These are phyloP conservation scores for Caryopteris hybrid DNA, from an alignment of 305 asterid genomes.

Conservation along the genomic window DNA sequence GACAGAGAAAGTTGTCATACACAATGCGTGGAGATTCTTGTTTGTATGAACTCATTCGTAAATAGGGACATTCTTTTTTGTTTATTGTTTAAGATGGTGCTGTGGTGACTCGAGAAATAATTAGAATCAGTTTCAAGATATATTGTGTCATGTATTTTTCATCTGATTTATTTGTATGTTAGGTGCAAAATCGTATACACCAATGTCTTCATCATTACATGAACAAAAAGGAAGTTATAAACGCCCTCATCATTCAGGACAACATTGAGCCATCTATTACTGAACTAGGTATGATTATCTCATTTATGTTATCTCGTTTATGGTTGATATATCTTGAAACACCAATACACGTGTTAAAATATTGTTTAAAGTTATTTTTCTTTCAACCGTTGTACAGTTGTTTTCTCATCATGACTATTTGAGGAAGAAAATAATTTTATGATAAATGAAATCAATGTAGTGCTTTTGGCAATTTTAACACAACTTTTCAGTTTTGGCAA, in stretches of 20 bases:
- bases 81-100: neutral
- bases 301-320: neutral
- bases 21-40: neutral
- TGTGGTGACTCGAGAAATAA: neutral
- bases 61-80: neutral
- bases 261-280: slow-evolving; percentile 63
- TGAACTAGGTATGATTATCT: slow-evolving; percentile 45
- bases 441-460: neutral
- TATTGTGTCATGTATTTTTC: neutral
- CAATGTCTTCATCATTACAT: slow-evolving; percentile 69
- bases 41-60: neutral
- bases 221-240: slow-evolving; percentile 61
- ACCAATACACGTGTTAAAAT: neutral
- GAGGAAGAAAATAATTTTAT: neutral
- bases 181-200: slow-evolving; percentile 69
- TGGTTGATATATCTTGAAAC: slow-evolving; percentile 5
- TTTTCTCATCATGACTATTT: neutral
- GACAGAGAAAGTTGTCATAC: neutral
- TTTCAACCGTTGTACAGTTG: neutral
- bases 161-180: slow-evolving; percentile 19
- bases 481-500: too few species aligned
- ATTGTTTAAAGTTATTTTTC: neutral
- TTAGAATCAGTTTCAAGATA: neutral
- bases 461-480: too few species aligned
- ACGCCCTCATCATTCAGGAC: slow-evolving; percentile 45